These are phyloP conservation scores for Avicennia marina DNA, from an alignment of 257 asterid genomes.

Conservation along the genomic window DNA sequence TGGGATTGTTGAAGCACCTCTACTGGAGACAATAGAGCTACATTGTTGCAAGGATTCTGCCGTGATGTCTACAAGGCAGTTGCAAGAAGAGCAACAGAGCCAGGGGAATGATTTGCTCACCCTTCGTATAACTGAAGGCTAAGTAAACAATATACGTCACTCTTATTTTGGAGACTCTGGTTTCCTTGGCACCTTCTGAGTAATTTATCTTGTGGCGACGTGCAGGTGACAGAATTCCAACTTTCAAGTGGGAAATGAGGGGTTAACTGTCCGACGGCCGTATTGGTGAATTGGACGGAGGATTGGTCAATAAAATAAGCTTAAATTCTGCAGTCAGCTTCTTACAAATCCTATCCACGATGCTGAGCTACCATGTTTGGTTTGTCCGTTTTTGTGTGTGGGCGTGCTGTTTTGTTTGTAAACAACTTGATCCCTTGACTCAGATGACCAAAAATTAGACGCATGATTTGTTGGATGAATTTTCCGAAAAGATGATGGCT, in stretches of 20 bases:
- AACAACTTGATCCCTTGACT: too few relatives aligned
- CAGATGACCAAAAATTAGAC: too few relatives aligned
- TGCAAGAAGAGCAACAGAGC: slow-evolving; percentile 10
- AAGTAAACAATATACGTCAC: neutral
- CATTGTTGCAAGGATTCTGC: slow-evolving; percentile 20
- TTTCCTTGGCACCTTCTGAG: neutral
- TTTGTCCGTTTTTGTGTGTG: neutral
- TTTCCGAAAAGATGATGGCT: too few relatives aligned
- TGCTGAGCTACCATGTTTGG: neutral
- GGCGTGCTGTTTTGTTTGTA: too few relatives aligned
- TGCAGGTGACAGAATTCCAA: too few relatives aligned
- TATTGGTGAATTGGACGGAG: neutral
- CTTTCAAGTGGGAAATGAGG: too few relatives aligned
- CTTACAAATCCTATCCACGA: neutral
- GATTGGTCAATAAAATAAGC: neutral
- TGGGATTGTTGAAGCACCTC: slow-evolving; percentile 20
- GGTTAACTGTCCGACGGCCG: too few relatives aligned
- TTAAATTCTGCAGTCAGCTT: neutral
- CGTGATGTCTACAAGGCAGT: slow-evolving; percentile 14
- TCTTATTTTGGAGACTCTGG: neutral
- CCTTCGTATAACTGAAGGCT: slow-evolving; percentile 5
- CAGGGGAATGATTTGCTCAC: slow-evolving; percentile 15
- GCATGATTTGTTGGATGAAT: too few relatives aligned
- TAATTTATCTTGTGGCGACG: neutral
- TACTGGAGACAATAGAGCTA: slow-evolving; percentile 11